phyloP scores from a whole-genome alignment of 352 stramenopile genomes.

The Globisporangium uncinulatum region DNA sequence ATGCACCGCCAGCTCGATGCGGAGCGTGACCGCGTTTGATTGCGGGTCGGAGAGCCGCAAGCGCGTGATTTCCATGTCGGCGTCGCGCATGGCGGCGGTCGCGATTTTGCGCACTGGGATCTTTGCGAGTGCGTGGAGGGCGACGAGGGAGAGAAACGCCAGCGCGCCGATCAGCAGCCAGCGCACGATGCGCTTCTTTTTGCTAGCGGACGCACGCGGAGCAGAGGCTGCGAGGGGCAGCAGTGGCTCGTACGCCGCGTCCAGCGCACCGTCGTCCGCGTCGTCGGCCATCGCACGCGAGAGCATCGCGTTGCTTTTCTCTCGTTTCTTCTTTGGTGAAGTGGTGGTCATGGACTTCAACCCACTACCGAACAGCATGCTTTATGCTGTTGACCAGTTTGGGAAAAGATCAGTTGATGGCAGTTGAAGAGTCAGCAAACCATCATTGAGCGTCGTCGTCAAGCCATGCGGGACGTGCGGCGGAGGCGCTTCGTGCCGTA shows the following conservation, averaged over 20 bases:
- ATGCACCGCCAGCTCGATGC: conserved; percentile 40
- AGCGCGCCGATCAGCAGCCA: conserved; percentile 9
- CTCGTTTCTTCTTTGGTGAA: neutral
- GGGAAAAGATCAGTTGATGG: too few species aligned
- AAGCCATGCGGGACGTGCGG: too few species aligned
- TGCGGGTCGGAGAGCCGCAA: conserved; percentile 55
- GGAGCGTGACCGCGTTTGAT: conserved; percentile 27
- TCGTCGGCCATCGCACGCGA: conserved; percentile 15
- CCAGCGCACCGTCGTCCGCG: conserved; percentile 1
- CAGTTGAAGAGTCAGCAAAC: too few species aligned
- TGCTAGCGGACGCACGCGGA: too few species aligned
- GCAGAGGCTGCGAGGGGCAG: conserved; percentile 5
- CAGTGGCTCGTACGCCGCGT: conserved; percentile 9
- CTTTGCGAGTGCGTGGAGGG: conserved; percentile 36
- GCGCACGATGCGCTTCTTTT: neutral
- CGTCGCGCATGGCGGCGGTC: conserved; percentile 45
- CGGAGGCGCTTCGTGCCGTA: neutral
- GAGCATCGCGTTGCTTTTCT: conserved; percentile 5
- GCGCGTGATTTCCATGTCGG: conserved; percentile 44
- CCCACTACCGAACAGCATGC: too few species aligned
- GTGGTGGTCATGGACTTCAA: neutral
- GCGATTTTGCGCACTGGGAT: conserved; percentile 55
- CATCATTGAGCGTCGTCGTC: too few species aligned
- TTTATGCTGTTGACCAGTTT: too few species aligned
- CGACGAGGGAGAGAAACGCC: conserved; percentile 21